phyloP scores from a whole-genome alignment of 257 asterid species.

The Sherardia arvensis region DNA sequence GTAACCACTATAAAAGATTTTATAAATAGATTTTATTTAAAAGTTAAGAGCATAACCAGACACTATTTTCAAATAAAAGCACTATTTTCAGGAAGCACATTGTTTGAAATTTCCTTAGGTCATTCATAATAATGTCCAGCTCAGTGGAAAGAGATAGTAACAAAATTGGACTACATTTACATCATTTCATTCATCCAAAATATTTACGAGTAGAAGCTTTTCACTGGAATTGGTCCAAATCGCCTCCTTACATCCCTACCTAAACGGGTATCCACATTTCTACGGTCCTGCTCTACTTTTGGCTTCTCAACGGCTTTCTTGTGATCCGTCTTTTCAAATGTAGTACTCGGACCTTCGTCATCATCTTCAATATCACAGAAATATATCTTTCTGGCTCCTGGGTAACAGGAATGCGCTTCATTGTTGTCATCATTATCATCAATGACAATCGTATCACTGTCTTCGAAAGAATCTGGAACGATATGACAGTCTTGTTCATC shows the following conservation, averaged over 20 bases:
- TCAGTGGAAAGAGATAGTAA: not conserved
- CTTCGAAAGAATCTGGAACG: constrained; percentile 62
- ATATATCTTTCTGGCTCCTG: not conserved
- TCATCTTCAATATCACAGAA: constrained; percentile 1
- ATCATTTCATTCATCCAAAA: not conserved
- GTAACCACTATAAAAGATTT: too few relatives aligned
- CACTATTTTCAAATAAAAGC: too few relatives aligned
- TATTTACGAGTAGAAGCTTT: not conserved
- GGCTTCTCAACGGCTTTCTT: constrained; percentile 1
- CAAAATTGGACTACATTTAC: not conserved
- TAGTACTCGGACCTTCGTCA: constrained; percentile 5
- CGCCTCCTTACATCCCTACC: not conserved
- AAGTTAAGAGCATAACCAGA: too few relatives aligned
- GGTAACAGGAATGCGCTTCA: not conserved
- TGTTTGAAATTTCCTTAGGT: too few relatives aligned
- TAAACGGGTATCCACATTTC: not conserved
- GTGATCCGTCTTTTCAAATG: not conserved
- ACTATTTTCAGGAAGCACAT: too few relatives aligned
- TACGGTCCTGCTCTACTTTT: not conserved
- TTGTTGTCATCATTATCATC: not conserved
- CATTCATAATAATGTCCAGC: not conserved
- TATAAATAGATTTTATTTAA: too few relatives aligned
- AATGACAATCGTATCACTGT: not conserved
- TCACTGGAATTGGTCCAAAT: not conserved
- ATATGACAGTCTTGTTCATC: constrained; percentile 28